Evolutionary conservation across 768 basidiomycete species (phyloP), one percentile per base, ranked within the genome.

Genomic region (Thelephora aurantiotincta): DNA sequence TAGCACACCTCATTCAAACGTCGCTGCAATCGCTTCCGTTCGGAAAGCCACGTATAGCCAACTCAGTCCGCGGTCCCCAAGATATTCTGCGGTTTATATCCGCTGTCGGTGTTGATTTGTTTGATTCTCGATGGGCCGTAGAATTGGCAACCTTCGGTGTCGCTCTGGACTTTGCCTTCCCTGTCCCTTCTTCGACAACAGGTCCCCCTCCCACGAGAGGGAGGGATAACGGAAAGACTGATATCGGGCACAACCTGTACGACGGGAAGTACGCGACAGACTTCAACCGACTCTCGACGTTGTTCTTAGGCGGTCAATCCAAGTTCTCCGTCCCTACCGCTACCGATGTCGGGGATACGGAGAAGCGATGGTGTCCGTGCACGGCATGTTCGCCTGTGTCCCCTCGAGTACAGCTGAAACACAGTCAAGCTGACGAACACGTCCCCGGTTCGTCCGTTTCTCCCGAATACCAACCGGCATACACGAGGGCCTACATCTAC

Each of bases 121-220:
- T 91, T 50, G 87, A 90, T 54, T 71, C 75, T 0, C 67, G 68
- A 6, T 92, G 83, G 80, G 85, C 77, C 0, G 74, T 80, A 50
- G 61, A 66, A 2, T 78, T 80, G 0, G 84, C 84, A 1, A 70
- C 77, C 45, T 52, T 75, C 2, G 90, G 90, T 11, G 64, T 91
- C 13, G 85, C 80, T 0, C 66, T 93, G 6, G 89, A 91, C 55
- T 90, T 92, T 58, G 57, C 55, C 3, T 91, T 93, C 58, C 88
- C 85, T 0, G 69, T 55, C 6, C 48, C 49, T 11, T 20, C 33
- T 0, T n/a, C 61, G 6, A 54, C 55, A 0, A n/a, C 30, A 6
- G 55, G 44, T 45, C 43, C 37, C 1, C 43, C 47, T 5, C 22
- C 4, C 14, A 41, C 12, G 9, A 42, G 35, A n/a, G 45, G 33